Base-by-base conservation (phyloP, 2,329 filamentous ascomycete species). In the Xylariaceae sp. region DNA sequence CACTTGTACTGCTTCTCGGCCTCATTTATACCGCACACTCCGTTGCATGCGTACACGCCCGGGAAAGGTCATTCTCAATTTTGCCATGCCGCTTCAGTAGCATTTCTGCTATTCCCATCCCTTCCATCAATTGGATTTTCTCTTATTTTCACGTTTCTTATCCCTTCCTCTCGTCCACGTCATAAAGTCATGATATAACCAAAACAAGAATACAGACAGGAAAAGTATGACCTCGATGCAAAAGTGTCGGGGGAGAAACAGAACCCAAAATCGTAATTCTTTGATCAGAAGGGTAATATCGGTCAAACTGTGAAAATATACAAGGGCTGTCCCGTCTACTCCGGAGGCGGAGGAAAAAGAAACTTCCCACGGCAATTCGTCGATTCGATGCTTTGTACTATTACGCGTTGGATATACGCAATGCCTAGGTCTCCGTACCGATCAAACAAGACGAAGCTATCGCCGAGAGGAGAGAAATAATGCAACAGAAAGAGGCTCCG, bases 151-250 rank as follows among this genome's bases (percentile, higher is more conserved):
- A 31, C 29, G 4, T 39, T 32, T 42, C 6, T 47, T 19, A 34
- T 4, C n/a, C 41, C 29, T 26, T 54, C n/a, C 41, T 27, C 12
- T 53, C 50, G 42, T 48, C 48, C 44, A 53, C 53, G 45, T 61
- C 59, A 53, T 61, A 50, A 61, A 19, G 54, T 61, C 59, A 54
- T 61, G 49, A 61, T 54, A 26, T 26, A 51, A 8, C 34, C 39
- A 43, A 6, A 43, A 32, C 19, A 51, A 43, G 19, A 19, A 19
- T 19, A 32, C 2, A 34, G 6, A 35, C 11, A 3, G 27, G 6
- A 37, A 40, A 19, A 30, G 41, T 37, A 11, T 37, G 8, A 9
- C 35, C 40, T 49, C 47, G 34, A n/a, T 3, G 12, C 6, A 8
- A 19, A 41, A 42, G 42, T 30, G 7, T 44, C 9, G 9, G 26